A percentile compares a stretch with the other conserved stretches of the same genome.
phyloP scores from a whole-genome alignment of 768 basidiomycete species.

The Calocybe cyanea region DNA sequence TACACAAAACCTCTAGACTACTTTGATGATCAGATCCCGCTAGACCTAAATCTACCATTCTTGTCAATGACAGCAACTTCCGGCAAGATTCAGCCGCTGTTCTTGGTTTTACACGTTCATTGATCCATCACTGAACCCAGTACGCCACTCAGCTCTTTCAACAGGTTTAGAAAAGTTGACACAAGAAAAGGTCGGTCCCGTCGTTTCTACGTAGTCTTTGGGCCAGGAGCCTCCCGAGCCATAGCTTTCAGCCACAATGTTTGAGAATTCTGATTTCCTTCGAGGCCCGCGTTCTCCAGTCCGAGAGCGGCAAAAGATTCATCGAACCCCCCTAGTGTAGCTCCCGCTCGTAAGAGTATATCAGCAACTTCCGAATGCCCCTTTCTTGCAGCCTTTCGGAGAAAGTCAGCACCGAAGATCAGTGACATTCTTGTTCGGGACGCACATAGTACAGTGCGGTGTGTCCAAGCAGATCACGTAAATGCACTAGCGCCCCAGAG shows the following conservation, averaged over 20 bases:
- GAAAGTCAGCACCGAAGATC: conserved; percentile 3
- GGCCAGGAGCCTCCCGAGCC: conserved; percentile 10
- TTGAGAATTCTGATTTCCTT: conserved; percentile 40
- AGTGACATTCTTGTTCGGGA: neutral
- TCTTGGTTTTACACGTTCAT: too few species aligned
- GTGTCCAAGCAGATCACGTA: conserved; percentile 76
- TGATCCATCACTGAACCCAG: too few species aligned
- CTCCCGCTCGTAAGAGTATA: conserved; percentile 67
- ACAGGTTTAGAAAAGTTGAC: too few species aligned
- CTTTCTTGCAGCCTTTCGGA: conserved; percentile 66
- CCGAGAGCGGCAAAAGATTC: conserved; percentile 55
- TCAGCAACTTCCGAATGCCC: conserved; percentile 60
- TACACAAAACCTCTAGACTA: too few species aligned
- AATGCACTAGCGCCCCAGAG: conserved; percentile 78
- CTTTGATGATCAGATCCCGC: too few species aligned
- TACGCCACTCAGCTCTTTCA: too few species aligned
- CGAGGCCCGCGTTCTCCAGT: conserved; percentile 27
- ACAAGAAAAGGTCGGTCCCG: too few species aligned
- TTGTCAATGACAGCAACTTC: too few species aligned
- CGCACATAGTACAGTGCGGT: conserved; percentile 78
- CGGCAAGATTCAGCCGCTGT: too few species aligned
- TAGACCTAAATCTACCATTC: too few species aligned
- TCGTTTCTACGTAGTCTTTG: too few species aligned
- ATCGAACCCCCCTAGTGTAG: conserved; percentile 67
- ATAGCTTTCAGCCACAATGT: conserved; percentile 59